Base-by-base conservation (phyloP, 2,329 filamentous ascomycete genomes). In the Aspergillus quadricinctus region DNA sequence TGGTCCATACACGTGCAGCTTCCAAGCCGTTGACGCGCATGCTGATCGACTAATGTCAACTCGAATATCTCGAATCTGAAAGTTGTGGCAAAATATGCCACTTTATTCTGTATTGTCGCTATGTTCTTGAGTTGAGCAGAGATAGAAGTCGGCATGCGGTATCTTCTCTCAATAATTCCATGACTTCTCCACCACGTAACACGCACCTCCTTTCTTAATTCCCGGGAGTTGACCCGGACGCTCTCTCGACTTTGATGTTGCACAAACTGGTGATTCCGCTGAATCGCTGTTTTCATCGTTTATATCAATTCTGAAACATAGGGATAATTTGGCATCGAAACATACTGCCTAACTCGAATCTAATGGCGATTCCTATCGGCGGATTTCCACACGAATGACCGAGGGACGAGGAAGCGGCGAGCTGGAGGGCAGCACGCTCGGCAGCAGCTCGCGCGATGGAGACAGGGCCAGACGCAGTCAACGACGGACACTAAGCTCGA, bases 401-500 rank as follows among this genome's bases (percentile, higher is more conserved):
- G 65, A 68, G 29, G 68, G 61, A 46, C 64, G 64, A 60, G 59
- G 53, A 29, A 70, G 68, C 52, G 65, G 66, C 51, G 69, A 73
- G 60, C 62, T 73, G 48, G 72, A 74, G 58, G 71, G 71, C 40
- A 74, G 66, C 59, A 72, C 71, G 46, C 61, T 73, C 43, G 72
- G 69, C 25, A 69, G 66, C 62, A 69, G 68, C 63, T 74, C 71
- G 52, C 70, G 69, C 49, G 71, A 72, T 53, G 66, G 64, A 14
- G 70, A 70, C 19, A 63, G 61, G 57, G 63, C 63, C 49, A 61
- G 58, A 50, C 63, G 63, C 40, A 57, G 54, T 14, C 68, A 67
- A 45, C 62, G 66, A 21, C 66, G 67, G 52, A 64, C 57, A 9
- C 64, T 61, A 40, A 72, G 61, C 60, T 76, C 76, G 7, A 69